Evolutionary conservation across 257 asterid genomes (phyloP), one percentile per base, ranked within the genome.

Genomic region (Gentiana straminea): DNA sequence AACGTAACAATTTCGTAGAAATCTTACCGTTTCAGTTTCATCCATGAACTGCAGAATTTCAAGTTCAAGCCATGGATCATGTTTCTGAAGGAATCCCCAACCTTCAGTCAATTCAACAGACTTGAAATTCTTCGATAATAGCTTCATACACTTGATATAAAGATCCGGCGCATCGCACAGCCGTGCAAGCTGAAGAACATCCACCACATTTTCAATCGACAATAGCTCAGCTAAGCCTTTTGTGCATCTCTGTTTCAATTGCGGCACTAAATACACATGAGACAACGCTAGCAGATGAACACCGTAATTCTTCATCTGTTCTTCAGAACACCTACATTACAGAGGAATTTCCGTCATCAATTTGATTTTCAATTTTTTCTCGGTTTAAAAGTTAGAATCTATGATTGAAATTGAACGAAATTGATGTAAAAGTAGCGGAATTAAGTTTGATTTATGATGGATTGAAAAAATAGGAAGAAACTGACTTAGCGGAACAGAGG

Each of bases 131-230:
- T 13, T 56, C 0, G 81, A 73, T 62, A 87, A 33, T 45, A 79
- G 32, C 58, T 77, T 84, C 94, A 87, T 75, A 77, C 86, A 79
- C 74, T 66, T 79, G 54, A 90, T 80, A 69, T 75, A 64, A 41
- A 90, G 89, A 81, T 84, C 86, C 7, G 98, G 96, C n/a, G 96
- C 96, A 49, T 87, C 86, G 68, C 96, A 91, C 57, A 87, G 52
- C 51, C 94, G 71, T 0, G 98, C 92, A 7, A 91, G 91, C 83
- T 91, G 96, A 54, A 91, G 84, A 54, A 87, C 50, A 15, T 91
- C 98, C 62, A 91, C 94, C 9, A 80, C 89, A 55, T 84, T 84
- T 10, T 79, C 87, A 10, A 64, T 52, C 3, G 55, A 80, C 76
- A 91, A 59, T 41, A 58, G 54, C 8, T 78, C 56, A 0, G 73